phyloP scores from a whole-genome alignment of 805 yeast species.

The Lipomyces starkeyi region DNA sequence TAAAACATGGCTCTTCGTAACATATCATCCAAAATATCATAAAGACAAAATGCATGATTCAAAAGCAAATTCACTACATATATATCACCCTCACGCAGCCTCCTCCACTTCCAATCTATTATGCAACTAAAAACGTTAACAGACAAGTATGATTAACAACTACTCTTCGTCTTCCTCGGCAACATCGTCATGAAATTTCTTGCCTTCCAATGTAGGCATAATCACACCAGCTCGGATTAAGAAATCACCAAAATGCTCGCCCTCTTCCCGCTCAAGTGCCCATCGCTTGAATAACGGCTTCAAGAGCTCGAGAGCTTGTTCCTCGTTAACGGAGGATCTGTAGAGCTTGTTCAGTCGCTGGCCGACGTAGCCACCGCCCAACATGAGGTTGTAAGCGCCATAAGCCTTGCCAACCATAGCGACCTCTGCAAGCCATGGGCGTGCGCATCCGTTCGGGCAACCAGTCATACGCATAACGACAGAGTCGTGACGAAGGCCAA shows the following conservation, averaged over 20 bases:
- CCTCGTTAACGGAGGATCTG: constrained; percentile 87
- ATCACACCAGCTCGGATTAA: constrained; percentile 85
- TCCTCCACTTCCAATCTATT: not conserved
- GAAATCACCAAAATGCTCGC: constrained; percentile 96
- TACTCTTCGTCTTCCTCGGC: constrained; percentile 60
- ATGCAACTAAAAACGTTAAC: not conserved
- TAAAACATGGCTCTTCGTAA: constrained; percentile 4
- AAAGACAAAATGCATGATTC: not conserved
- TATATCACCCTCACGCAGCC: not conserved
- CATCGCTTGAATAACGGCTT: constrained; percentile 91
- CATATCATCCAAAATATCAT: constrained; percentile 9
- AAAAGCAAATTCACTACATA: not conserved
- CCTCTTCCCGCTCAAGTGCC: constrained; percentile 88
- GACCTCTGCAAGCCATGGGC: constrained; percentile 97
- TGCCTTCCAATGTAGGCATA: constrained; percentile 87
- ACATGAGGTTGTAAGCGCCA: constrained; percentile 89
- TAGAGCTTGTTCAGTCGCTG: constrained; percentile 89
- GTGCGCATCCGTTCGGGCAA: constrained; percentile 97
- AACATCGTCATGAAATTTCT: constrained; percentile 91
- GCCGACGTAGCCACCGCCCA: constrained; percentile 96
- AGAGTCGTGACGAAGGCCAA: constrained; percentile 91
- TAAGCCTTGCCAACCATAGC: constrained; percentile 95
- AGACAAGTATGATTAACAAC: not conserved
- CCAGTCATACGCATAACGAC: constrained; percentile 98
- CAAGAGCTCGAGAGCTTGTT: constrained; percentile 76